phyloP scores from a whole-genome alignment of 164 flowering plant genomes.

The Saururus chinensis region DNA sequence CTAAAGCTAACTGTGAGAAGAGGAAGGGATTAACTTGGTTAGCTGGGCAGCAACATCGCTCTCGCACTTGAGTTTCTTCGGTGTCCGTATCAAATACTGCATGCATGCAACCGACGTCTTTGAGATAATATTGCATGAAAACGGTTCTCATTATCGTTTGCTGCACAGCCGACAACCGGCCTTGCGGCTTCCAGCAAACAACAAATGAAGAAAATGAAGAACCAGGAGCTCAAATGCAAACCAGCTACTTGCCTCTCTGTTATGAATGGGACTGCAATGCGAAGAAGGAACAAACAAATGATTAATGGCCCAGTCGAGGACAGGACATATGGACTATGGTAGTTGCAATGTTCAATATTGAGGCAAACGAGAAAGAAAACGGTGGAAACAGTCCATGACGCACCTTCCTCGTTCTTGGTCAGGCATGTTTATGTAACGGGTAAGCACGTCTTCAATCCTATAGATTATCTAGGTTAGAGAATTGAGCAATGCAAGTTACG shows the following conservation, averaged over 20 bases:
- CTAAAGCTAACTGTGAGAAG: too few species aligned
- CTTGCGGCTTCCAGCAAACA: too few species aligned
- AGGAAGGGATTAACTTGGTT: conserved; percentile 21
- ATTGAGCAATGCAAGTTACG: neutral
- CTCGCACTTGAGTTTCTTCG: conserved; percentile 39
- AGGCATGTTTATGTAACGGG: neutral
- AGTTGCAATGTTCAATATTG: too few species aligned
- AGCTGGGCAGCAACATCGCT: conserved; percentile 40
- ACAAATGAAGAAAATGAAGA: neutral
- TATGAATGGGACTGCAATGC: conserved; percentile 28
- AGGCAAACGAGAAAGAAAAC: too few species aligned
- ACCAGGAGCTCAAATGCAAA: too few species aligned
- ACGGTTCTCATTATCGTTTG: neutral
- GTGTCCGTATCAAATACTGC: conserved; percentile 38
- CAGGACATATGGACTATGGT: too few species aligned
- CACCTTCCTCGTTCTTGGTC: neutral
- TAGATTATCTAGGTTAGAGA: neutral
- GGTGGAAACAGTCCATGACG: too few species aligned
- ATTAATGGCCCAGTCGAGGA: too few species aligned
- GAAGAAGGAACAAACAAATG: neutral
- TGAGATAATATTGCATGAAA: neutral
- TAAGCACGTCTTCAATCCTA: neutral
- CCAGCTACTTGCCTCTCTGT: conserved; percentile 32
- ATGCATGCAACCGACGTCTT: conserved; percentile 2
- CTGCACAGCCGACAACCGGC: too few species aligned